A percentile compares a stretch with the other conserved stretches of the same genome.
Evolutionary conservation across 1,139 yeast species (phyloP).

Genomic region (Magnusiomyces ingens): DNA sequence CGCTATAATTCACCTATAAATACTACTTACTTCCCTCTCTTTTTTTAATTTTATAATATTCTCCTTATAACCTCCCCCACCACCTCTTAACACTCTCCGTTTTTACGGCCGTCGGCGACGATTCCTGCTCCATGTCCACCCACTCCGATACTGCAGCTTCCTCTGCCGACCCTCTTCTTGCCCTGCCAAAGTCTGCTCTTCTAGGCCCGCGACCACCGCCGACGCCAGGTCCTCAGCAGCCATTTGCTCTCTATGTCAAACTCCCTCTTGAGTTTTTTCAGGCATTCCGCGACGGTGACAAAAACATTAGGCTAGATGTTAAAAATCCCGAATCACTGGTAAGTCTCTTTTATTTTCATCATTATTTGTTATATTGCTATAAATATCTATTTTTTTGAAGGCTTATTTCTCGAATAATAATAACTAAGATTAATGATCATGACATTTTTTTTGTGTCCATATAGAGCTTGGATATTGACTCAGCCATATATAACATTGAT

Average conservation of each 20-base stretch:
- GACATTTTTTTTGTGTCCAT: neutral
- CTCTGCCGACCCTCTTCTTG: no score
- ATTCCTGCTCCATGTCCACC: no score
- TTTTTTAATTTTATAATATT: no score
- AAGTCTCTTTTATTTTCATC: neutral
- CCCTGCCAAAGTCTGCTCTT: neutral
- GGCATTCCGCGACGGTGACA: conserved; percentile 17
- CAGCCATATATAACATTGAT: conserved; percentile 4
- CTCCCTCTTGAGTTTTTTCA: conserved; percentile 26
- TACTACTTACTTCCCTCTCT: no score
- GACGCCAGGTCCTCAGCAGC: conserved; percentile 1
- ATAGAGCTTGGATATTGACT: conserved; percentile 9
- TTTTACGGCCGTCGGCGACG: no score
- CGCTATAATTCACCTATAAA: no score
- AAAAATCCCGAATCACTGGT: neutral
- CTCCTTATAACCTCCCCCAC: no score
- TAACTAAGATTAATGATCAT: no score
- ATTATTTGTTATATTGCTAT: neutral
- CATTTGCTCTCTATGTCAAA: conserved; percentile 27
- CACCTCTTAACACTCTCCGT: no score
- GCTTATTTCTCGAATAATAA: no score
- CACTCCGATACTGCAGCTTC: no score
- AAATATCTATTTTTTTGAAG: no score
- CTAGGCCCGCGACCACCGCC: neutral
- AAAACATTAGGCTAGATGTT: conserved; percentile 9